A percentile compares a stretch with the other conserved stretches of the same genome.
Evolutionary conservation across 441 rosid genomes (phyloP).

Genomic region (Populus hybrid): DNA sequence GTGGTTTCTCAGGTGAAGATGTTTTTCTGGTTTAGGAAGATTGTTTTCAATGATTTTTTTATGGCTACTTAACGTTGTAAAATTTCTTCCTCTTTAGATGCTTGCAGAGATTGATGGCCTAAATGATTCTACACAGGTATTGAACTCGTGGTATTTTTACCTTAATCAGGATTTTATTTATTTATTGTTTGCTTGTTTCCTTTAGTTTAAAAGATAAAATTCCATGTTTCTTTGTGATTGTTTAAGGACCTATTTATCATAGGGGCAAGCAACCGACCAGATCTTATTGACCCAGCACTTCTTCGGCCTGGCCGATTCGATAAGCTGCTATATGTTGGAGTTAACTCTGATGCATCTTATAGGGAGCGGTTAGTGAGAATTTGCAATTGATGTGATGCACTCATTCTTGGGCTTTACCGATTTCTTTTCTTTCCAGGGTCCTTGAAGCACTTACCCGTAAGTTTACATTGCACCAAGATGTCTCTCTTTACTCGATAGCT

Average conservation of each 20-base stretch:
- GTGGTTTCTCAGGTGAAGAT: constrained; percentile 89
- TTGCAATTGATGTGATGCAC: constrained; percentile 7
- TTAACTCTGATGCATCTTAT: constrained; percentile 80
- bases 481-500: constrained; percentile 76
- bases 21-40: constrained; percentile 12
- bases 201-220: constrained; percentile 11
- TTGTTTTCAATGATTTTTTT: constrained; percentile 1
- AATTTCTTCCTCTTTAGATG: constrained; percentile 45
- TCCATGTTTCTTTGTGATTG: constrained; percentile 9
- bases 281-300: constrained; percentile 93
- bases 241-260: constrained; percentile 81
- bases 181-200: constrained; percentile 7
- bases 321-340: constrained; percentile 91
- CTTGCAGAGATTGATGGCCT: constrained; percentile 99
- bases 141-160: background rate
- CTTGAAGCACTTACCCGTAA: constrained; percentile 90
- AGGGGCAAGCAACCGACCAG: constrained; percentile 98
- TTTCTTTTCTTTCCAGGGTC: constrained; percentile 49
- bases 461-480: constrained; percentile 76
- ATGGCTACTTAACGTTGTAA: constrained; percentile 16
- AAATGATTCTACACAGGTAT: constrained; percentile 76
- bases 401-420: constrained; percentile 11
- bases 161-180: too few species aligned
- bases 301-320: constrained; percentile 96
- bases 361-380: constrained; percentile 64